Percentiles rank a stretch among this genome's conserved stretches.
These are phyloP conservation scores for Spinellus fusiger DNA, from an alignment of 192 early-diverging fungal genomes.

Conservation along the genomic window DNA sequence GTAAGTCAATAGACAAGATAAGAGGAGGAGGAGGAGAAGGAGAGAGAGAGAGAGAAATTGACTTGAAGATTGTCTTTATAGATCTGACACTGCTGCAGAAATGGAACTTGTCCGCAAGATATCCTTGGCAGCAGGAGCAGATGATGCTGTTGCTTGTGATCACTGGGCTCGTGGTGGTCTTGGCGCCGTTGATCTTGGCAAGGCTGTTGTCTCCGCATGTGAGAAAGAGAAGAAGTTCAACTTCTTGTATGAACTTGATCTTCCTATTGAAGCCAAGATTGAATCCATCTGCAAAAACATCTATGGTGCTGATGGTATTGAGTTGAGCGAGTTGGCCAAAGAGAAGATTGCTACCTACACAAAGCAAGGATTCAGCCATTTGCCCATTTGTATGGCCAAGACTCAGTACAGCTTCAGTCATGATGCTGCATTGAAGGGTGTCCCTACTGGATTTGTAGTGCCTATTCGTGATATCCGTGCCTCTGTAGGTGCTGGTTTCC, in stretches of 20 bases:
- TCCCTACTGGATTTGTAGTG: slow-evolving; percentile 86
- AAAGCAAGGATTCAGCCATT: slow-evolving; percentile 72
- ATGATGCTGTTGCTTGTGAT: slow-evolving; percentile 78
- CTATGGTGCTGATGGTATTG: slow-evolving; percentile 93
- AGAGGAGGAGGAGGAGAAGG: too few species aligned
- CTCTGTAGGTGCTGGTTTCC: slow-evolving; percentile 93
- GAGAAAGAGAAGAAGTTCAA: slow-evolving; percentile 54
- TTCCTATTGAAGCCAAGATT: slow-evolving; percentile 86
- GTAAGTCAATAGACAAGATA: too few species aligned
- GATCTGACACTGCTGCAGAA: slow-evolving; percentile 82
- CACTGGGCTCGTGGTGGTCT: slow-evolving; percentile 94
- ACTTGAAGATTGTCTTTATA: slow-evolving; percentile 3
- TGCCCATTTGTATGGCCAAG: slow-evolving; percentile 99
- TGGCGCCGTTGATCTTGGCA: slow-evolving; percentile 83
- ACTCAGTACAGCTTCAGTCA: slow-evolving; percentile 93
- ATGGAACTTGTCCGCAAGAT: slow-evolving; percentile 65
- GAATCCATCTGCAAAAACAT: slow-evolving; percentile 86
- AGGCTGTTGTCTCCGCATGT: slow-evolving; percentile 78
- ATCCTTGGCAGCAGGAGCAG: slow-evolving; percentile 81
- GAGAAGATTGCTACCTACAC: slow-evolving; percentile 88
- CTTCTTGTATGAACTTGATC: slow-evolving; percentile 80
- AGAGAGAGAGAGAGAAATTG: too few species aligned
- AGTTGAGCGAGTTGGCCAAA: slow-evolving; percentile 76
- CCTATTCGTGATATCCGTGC: slow-evolving; percentile 95
- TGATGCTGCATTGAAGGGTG: slow-evolving; percentile 87